These are phyloP conservation scores for Kurtzmaniella quercitrusa DNA, from an alignment of 1,139 yeast genomes.

Conservation along the genomic window DNA sequence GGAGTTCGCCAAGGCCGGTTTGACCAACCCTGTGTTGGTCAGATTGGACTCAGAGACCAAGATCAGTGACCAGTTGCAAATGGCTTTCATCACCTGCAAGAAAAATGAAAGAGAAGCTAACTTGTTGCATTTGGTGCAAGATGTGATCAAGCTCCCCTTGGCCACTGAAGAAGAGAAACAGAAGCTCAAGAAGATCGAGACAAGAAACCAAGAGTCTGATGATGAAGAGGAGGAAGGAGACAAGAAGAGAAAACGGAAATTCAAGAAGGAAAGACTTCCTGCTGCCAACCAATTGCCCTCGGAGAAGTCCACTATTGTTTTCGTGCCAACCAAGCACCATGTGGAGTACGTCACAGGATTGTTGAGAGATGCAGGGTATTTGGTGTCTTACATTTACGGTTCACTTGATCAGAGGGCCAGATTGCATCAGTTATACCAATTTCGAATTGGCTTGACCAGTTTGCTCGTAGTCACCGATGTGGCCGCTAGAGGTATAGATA, in stretches of 20 bases:
- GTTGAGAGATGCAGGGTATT: constrained; percentile 74
- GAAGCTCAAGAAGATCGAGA: constrained; percentile 45
- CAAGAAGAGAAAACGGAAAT: constrained; percentile 30
- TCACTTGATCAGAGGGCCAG: constrained; percentile 94
- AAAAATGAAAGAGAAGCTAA: constrained; percentile 89
- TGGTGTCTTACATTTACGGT: constrained; percentile 88
- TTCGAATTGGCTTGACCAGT: constrained; percentile 78
- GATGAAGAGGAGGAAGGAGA: constrained; percentile 39
- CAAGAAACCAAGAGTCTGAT: constrained; percentile 41
- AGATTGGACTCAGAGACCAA: constrained; percentile 90
- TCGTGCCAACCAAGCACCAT: constrained; percentile 96
- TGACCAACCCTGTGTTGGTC: constrained; percentile 85
- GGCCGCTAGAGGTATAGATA: constrained; percentile 99
- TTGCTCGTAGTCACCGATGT: constrained; percentile 94
- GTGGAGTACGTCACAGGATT: constrained; percentile 81
- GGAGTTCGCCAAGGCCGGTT: constrained; percentile 96
- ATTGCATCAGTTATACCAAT: constrained; percentile 79
- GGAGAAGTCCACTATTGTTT: constrained; percentile 80
- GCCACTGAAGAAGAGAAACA: constrained; percentile 65
- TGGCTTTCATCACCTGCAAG: constrained; percentile 81
- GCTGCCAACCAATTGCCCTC: constrained; percentile 83
- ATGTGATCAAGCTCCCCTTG: constrained; percentile 78
- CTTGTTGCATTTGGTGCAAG: constrained; percentile 67
- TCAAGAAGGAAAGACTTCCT: constrained; percentile 59
- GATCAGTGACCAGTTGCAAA: constrained; percentile 83